Conservation (phyloP, 352 stramenopile genomes). For the Phytopythium ostracodes region DNA sequence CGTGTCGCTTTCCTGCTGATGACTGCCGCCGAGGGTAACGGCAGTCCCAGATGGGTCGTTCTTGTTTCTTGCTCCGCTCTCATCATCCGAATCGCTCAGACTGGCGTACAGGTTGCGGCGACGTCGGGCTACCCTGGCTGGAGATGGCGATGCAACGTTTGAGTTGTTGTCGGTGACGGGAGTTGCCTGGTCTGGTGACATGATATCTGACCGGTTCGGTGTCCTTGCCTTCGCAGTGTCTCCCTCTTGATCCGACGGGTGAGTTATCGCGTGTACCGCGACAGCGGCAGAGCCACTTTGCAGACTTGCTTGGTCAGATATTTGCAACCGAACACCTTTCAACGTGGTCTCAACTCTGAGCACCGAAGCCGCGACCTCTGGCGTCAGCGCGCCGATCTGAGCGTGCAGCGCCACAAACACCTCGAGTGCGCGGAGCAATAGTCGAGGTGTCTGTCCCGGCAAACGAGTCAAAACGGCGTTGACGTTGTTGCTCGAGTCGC, state of each 20-base stretch:
- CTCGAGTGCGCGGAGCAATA: constrained; percentile 49
- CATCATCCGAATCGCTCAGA: constrained; percentile 6
- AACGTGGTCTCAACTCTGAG: constrained; percentile 65
- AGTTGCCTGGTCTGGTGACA: neutral
- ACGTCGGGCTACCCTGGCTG: neutral
- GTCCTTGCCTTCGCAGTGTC: neutral
- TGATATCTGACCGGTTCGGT: neutral
- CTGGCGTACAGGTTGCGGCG: neutral
- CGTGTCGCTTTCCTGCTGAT: neutral
- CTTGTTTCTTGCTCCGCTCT: neutral
- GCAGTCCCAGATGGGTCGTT: neutral
- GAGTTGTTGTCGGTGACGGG: neutral
- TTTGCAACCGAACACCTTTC: constrained; percentile 22
- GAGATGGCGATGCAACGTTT: neutral
- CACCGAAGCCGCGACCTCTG: constrained; percentile 58
- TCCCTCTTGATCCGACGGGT: neutral
- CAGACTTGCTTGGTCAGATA: constrained; percentile 2
- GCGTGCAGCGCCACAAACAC: constrained; percentile 74
- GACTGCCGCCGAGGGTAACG: neutral
- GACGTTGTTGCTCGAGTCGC: constrained; percentile 32
- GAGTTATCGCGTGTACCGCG: neutral
- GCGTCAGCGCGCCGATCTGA: constrained; percentile 68
- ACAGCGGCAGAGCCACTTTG: neutral
- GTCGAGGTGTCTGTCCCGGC: constrained; percentile 35
- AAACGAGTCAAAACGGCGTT: constrained; percentile 31